Evolutionary conservation across 257 asterid genomes (phyloP).

Genomic region (Solanum pennellii): DNA sequence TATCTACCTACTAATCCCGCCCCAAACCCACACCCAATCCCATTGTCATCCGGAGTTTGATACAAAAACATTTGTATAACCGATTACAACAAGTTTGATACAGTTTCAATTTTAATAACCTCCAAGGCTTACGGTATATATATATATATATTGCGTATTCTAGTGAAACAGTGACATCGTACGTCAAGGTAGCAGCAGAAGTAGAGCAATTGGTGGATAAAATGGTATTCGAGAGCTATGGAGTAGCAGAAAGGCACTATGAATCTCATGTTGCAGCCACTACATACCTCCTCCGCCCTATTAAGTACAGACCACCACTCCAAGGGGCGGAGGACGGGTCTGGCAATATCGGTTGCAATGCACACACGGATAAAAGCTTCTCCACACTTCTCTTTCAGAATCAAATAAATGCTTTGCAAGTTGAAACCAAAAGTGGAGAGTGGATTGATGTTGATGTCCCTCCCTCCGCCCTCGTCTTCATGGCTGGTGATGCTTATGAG

Average conservation of each 20-base stretch:
- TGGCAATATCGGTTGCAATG: constrained; percentile 22
- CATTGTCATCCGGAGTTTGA: not conserved
- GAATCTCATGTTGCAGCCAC: constrained; percentile 29
- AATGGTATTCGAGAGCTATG: constrained; percentile 51
- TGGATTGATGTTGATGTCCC: constrained; percentile 43
- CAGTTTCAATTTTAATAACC: not conserved
- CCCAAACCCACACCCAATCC: not conserved
- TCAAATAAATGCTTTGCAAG: constrained; percentile 41
- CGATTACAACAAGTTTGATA: not conserved
- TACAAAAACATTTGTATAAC: not conserved
- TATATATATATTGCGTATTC: not conserved
- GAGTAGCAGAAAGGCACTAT: constrained; percentile 29
- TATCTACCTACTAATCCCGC: not conserved
- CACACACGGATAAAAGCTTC: constrained; percentile 57
- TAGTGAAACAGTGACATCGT: constrained; percentile 21
- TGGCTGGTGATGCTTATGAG: constrained; percentile 57
- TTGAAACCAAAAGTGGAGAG: constrained; percentile 35
- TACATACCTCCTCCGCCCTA: constrained; percentile 36
- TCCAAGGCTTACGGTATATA: not conserved
- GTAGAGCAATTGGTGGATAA: constrained; percentile 38
- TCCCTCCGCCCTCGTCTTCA: constrained; percentile 37
- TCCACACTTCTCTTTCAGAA: constrained; percentile 42
- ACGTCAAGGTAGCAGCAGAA: constrained; percentile 28
- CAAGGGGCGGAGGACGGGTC: not conserved
- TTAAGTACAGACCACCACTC: constrained; percentile 26